Evolutionary conservation across 2,329 filamentous ascomycete genomes (phyloP).

Genomic region (Lachnellula suecica): DNA sequence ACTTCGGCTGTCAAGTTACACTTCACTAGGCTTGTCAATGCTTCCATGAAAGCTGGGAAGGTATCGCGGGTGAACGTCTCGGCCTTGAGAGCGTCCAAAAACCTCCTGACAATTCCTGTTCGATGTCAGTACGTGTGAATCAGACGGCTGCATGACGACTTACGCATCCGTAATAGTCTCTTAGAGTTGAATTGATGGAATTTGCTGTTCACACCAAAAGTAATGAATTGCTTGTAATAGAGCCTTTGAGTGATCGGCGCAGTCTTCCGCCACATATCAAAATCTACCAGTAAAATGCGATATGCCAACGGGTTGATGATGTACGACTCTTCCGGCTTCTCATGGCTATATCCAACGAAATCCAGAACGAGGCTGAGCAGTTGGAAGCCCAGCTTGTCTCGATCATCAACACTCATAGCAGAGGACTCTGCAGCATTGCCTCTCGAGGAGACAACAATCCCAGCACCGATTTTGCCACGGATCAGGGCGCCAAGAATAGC

Average conservation of each 20-base stretch:
- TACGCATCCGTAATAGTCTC: conserved; percentile 85
- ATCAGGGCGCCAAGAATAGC: conserved; percentile 82
- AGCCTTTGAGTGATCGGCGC: conserved; percentile 76
- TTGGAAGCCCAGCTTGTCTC: conserved; percentile 56
- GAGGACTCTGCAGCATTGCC: conserved; percentile 29
- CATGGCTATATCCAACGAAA: conserved; percentile 85
- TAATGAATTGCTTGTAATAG: conserved; percentile 90
- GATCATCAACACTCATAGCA: conserved; percentile 49
- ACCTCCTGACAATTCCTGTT: conserved; percentile 80
- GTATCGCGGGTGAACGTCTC: conserved; percentile 74
- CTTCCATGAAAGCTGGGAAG: conserved; percentile 72
- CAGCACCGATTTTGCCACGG: conserved; percentile 72
- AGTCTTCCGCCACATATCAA: conserved; percentile 87
- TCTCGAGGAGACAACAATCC: conserved; percentile 38
- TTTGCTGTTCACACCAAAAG: conserved; percentile 86
- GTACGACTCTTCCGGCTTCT: conserved; percentile 80
- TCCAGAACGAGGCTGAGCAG: conserved; percentile 75
- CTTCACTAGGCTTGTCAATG: conserved; percentile 77
- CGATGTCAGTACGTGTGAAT: conserved; percentile 14
- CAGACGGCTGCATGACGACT: conserved; percentile 37
- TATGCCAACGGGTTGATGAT: conserved; percentile 96
- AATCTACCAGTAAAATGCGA: conserved; percentile 84
- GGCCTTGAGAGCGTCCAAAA: conserved; percentile 86
- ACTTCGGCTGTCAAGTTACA: conserved; percentile 82
- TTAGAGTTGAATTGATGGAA: conserved; percentile 90